phyloP scores from a whole-genome alignment of 1,284 basidiomycete genomes.

The Cystobasidium pallidum region DNA sequence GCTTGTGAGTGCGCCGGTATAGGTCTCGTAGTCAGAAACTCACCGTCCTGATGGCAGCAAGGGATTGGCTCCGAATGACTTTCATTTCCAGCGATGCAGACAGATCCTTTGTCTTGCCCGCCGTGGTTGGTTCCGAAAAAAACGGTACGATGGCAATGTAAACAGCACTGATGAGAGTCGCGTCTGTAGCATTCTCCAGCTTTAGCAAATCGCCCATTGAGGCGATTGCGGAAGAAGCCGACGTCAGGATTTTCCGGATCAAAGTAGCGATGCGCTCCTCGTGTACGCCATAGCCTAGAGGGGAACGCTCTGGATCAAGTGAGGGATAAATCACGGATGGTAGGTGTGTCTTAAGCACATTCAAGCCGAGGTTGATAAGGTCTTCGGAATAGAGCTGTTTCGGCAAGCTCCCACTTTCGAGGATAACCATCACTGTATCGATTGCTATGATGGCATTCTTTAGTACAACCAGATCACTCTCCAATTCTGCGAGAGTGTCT shows the following conservation, averaged over 20 bases:
- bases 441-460: constrained; percentile 28
- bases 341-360: constrained; percentile 75
- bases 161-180: constrained; percentile 83
- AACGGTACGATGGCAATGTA: constrained; percentile 91
- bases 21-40: constrained; percentile 54
- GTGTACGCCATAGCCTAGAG: constrained; percentile 44
- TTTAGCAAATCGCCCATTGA: constrained; percentile 60
- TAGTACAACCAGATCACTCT: constrained; percentile 20
- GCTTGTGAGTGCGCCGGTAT: background rate
- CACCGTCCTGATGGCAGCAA: constrained; percentile 80
- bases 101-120: constrained; percentile 36
- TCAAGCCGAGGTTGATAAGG: constrained; percentile 75
- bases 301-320: constrained; percentile 67
- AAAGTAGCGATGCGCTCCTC: constrained; percentile 52
- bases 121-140: constrained; percentile 66
- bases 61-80: constrained; percentile 75
- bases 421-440: constrained; percentile 18
- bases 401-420: constrained; percentile 28
- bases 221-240: constrained; percentile 68
- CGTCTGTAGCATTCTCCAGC: constrained; percentile 71
- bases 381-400: constrained; percentile 70
- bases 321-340: constrained; percentile 82
- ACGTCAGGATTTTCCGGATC: constrained; percentile 69
- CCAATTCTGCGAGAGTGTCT: background rate
- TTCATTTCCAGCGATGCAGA: constrained; percentile 64